phyloP scores from a whole-genome alignment of 805 yeast species.

The Cyberlindnera samutprakarnensis region DNA sequence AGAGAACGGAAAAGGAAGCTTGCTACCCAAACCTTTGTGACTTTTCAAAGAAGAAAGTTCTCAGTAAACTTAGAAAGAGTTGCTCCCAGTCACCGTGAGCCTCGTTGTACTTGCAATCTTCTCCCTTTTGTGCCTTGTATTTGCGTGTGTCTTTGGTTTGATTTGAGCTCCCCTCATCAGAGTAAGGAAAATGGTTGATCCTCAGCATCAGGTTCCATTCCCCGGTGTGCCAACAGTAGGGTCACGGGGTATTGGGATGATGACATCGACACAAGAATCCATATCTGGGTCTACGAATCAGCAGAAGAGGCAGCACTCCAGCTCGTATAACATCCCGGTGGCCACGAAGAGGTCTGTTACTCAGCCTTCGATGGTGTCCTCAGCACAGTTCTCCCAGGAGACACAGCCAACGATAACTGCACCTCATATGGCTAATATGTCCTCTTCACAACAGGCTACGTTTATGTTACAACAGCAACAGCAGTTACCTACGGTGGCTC shows the following conservation, averaged over 20 bases:
- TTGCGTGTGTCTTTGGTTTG: too few species aligned
- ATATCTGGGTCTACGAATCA: slow-evolving; percentile 1
- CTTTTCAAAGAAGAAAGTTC: too few species aligned
- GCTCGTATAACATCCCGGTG: slow-evolving; percentile 13
- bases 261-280: background rate
- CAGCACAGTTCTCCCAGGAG: background rate
- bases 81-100: too few species aligned
- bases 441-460: slow-evolving; percentile 4
- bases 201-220: background rate
- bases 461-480: slow-evolving; percentile 1
- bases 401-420: slow-evolving; percentile 5
- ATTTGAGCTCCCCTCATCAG: too few species aligned
- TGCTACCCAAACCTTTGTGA: too few species aligned
- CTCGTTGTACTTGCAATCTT: too few species aligned
- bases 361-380: slow-evolving; percentile 4
- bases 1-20: too few species aligned
- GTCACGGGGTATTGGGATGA: background rate
- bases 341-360: slow-evolving; percentile 11
- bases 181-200: too few species aligned
- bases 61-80: too few species aligned
- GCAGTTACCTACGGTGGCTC: too few species aligned
- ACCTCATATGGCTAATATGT: slow-evolving; percentile 1
- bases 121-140: too few species aligned
- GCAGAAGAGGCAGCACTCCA: slow-evolving; percentile 19
- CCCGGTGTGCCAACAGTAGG: background rate